Percentiles rank a stretch among this genome's conserved stretches.
Evolutionary conservation across 2,329 filamentous ascomycete species (phyloP).

Genomic region (Fusarium sp.): DNA sequence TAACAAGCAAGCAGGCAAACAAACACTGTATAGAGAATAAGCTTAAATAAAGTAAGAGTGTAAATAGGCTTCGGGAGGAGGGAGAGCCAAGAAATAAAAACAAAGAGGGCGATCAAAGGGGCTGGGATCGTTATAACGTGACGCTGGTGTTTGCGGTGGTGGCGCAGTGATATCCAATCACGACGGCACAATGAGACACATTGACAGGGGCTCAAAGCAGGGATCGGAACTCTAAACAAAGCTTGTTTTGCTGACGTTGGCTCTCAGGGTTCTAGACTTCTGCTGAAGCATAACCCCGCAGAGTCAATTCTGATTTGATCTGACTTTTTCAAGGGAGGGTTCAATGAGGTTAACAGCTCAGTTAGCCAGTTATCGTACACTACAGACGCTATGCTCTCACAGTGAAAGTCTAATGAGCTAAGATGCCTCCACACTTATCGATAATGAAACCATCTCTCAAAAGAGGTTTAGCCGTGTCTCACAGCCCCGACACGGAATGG

Average conservation of each 20-base stretch:
- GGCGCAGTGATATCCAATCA: conserved; percentile 25
- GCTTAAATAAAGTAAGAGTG: not conserved
- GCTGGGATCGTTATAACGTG: conserved; percentile 17
- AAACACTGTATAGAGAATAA: fast-evolving
- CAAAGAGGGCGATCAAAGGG: not conserved
- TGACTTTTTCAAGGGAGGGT: not conserved
- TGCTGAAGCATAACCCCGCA: not conserved
- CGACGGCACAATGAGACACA: conserved; percentile 9
- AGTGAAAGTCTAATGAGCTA: not conserved
- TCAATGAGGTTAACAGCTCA: no score
- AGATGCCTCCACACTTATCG: not conserved
- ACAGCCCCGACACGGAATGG: not conserved
- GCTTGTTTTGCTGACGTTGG: conserved; percentile 22
- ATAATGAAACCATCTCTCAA: not conserved
- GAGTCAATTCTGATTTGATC: not conserved
- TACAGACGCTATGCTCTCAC: not conserved
- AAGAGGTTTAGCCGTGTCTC: not conserved
- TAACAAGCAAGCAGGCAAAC: not conserved
- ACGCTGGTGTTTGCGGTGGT: conserved; percentile 17
- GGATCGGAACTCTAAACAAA: conserved; percentile 32
- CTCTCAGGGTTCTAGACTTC: conserved; percentile 9
- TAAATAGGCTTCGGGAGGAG: no score
- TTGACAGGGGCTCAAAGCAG: conserved; percentile 21
- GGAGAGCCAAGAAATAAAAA: not conserved
- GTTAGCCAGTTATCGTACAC: not conserved